Evolutionary conservation across 176 grass and related monocot genomes (phyloP), one percentile per base, ranked within the genome.

Genomic region (Saccharum spontaneum): DNA sequence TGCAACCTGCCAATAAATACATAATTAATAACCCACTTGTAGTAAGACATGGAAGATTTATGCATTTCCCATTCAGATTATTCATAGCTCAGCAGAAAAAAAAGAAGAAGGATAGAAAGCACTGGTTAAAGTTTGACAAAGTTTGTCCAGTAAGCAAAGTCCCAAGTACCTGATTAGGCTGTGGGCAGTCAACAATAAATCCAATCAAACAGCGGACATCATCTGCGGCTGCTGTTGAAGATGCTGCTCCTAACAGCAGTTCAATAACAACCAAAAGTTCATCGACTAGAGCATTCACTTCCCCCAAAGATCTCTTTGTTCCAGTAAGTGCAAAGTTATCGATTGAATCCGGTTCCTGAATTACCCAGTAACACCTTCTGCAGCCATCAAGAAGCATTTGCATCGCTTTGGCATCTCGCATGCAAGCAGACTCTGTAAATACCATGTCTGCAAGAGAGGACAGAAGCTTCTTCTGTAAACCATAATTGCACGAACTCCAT

Each of bases 351-450:
- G 84, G 66, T 85, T 95, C 96, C 44, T 45, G 61, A 73, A 95
- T 81, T 50, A 86, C 87, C 96, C 96, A 98, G 86, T 94, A 98
- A 77, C 96, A 98, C 67, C 88, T 98, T 91, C 96, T 94, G 80
- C 96, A 98, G 67, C 96, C 86, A 86, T 98, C 96, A 89, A 98
- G 91, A 94, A 98, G 93, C 93, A 98, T 92, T 82, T 98, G 96
- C 87, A 98, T 84, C 15, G 91, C 91, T 67, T 98, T 94, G 70
- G 96, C 93, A 83, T 95, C 96, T 76, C 86, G 90, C 96, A 98
- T 95, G 84, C 91, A 91, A 87, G 71, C 43, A 83, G 89, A 77
- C 72, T 98, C 96, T 55, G 93, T 95, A 88, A 98, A 95, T 80
- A 95, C 84, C 96, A 98, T 98, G 84, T 98, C 96, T 79, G 96